These are phyloP conservation scores for Termitomyces sp. DNA, from an alignment of 768 basidiomycete genomes.

Conservation along the genomic window DNA sequence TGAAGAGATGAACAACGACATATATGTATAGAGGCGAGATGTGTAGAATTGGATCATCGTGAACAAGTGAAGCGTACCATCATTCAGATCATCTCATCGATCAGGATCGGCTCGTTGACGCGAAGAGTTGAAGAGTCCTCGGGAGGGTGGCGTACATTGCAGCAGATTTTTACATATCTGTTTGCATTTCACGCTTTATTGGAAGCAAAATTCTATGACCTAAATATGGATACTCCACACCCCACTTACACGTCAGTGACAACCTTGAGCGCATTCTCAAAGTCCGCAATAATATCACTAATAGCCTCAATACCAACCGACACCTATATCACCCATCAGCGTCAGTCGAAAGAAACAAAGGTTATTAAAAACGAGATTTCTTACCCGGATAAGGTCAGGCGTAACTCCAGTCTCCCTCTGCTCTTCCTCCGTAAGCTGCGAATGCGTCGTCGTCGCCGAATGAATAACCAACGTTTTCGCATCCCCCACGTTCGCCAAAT, in stretches of 20 bases:
- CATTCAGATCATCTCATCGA: neutral
- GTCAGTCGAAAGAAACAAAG: neutral
- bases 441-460: constrained; percentile 74
- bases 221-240: too few relatives aligned
- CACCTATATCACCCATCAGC: constrained; percentile 12
- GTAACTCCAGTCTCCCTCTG: constrained; percentile 65
- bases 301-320: constrained; percentile 38
- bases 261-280: constrained; percentile 24
- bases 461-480: constrained; percentile 80
- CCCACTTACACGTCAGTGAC: neutral
- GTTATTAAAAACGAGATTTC: constrained; percentile 11
- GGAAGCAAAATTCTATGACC: neutral
- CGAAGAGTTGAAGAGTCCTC: too few relatives aligned
- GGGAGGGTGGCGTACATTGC: too few relatives aligned
- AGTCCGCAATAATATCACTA: constrained; percentile 37
- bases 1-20: neutral
- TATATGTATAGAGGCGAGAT: neutral
- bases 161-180: neutral
- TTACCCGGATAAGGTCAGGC: constrained; percentile 68
- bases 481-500: constrained; percentile 72
- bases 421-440: constrained; percentile 61
- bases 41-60: neutral
- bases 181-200: neutral
- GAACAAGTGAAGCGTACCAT: neutral
- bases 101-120: neutral